These are phyloP conservation scores for Magnusiomyces magnusii DNA, from an alignment of 1,139 yeast species.

Conservation along the genomic window DNA sequence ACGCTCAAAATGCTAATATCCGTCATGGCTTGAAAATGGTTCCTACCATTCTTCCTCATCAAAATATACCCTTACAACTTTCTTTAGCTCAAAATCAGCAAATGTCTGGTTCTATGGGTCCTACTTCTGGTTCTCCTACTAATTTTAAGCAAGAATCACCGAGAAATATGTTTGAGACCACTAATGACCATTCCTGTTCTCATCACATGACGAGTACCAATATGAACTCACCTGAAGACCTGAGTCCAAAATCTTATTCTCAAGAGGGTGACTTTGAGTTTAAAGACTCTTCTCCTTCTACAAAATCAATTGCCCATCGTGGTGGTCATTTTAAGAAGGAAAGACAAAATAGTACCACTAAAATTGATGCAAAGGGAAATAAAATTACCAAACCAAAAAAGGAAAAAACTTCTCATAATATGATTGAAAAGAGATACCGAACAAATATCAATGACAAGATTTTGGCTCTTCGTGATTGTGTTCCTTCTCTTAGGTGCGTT, in stretches of 20 bases:
- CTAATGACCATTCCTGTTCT: not conserved
- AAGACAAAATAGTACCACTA: conserved; percentile 1
- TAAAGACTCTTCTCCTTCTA: conserved; percentile 3
- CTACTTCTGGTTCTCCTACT: not conserved
- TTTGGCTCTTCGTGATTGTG: conserved; percentile 63
- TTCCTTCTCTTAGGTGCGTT: conserved; percentile 47
- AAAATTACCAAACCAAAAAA: conserved; percentile 35
- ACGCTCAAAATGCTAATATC: too few relatives aligned
- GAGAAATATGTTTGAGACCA: not conserved
- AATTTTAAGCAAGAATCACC: not conserved
- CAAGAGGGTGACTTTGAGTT: not conserved
- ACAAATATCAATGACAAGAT: conserved; percentile 72
- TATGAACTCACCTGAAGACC: not conserved
- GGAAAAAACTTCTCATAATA: conserved; percentile 62
- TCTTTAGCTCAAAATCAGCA: not conserved
- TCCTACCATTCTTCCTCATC: not conserved
- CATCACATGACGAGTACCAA: not conserved
- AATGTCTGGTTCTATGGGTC: not conserved
- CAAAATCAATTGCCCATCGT: not conserved
- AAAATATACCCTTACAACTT: not conserved
- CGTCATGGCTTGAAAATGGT: not conserved
- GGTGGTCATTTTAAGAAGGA: conserved; percentile 4
- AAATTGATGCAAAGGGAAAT: conserved; percentile 20
- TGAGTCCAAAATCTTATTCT: not conserved
- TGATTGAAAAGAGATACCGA: conserved; percentile 73